Conservation (phyloP, 1,284 basidiomycete genomes). For the Puccinia triticina region DNA sequence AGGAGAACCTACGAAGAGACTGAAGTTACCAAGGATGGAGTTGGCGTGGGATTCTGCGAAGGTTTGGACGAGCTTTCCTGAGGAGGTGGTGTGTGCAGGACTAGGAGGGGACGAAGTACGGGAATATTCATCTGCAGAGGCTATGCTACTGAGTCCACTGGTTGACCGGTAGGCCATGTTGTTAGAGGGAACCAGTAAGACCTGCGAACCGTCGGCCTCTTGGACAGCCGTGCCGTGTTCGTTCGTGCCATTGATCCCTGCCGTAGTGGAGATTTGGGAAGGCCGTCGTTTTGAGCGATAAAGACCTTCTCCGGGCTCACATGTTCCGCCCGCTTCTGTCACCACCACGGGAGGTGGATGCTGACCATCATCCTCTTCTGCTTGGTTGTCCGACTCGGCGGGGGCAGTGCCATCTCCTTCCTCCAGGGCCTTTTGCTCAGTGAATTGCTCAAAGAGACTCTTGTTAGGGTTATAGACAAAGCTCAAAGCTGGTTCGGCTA, state of each 20-base stretch:
- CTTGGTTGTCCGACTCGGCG: background rate
- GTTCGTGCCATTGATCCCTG: slow-evolving; percentile 1
- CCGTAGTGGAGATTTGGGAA: slow-evolving; percentile 47
- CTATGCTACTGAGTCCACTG: slow-evolving; percentile 58
- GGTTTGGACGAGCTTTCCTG: slow-evolving; percentile 55
- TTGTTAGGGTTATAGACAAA: slow-evolving; percentile 77
- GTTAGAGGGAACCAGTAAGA: slow-evolving; percentile 42
- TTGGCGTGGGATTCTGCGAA: slow-evolving; percentile 56
- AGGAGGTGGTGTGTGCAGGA: slow-evolving; percentile 56
- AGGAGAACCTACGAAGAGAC: slow-evolving; percentile 78
- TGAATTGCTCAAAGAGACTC: slow-evolving; percentile 82
- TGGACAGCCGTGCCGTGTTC: slow-evolving; percentile 38
- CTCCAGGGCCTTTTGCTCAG: slow-evolving; percentile 60
- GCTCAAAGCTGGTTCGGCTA: slow-evolving; percentile 74
- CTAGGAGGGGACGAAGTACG: slow-evolving; percentile 54
- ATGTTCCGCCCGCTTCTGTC: slow-evolving; percentile 46
- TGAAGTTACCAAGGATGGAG: slow-evolving; percentile 70
- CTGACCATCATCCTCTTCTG: slow-evolving; percentile 20
- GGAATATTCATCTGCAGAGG: slow-evolving; percentile 63
- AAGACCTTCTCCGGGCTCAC: slow-evolving; percentile 48
- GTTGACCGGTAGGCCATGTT: slow-evolving; percentile 46
- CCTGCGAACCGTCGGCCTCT: slow-evolving; percentile 48
- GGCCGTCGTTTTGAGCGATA: slow-evolving; percentile 43
- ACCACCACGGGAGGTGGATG: slow-evolving; percentile 49
- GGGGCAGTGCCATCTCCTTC: slow-evolving; percentile 54